A percentile compares a stretch with the other conserved stretches of the same genome.
Conservation (phyloP, 768 basidiomycete genomes). For the Asterophora parasitica region DNA sequence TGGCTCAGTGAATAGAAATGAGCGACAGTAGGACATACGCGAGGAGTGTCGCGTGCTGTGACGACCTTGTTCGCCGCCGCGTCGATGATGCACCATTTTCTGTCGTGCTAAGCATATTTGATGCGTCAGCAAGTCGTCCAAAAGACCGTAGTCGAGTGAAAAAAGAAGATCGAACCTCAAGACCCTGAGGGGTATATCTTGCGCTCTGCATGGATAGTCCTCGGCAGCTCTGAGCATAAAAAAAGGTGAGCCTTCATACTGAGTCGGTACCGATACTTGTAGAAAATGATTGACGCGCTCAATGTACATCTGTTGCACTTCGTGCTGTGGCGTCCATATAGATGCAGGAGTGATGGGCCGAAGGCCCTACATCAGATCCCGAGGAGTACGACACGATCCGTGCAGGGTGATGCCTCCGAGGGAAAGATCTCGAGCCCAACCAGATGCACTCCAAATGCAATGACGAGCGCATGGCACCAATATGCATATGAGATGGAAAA, state of each 20-base stretch:
- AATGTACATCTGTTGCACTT: no score
- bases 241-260: neutral
- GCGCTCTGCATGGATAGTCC: slow-evolving; percentile 57
- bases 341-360: no score
- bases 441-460: no score
- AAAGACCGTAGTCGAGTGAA: slow-evolving; percentile 4
- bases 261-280: neutral
- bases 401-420: no score
- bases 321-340: no score
- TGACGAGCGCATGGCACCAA: no score
- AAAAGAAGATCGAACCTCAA: slow-evolving; percentile 43
- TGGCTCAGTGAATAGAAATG: neutral
- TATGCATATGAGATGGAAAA: neutral
- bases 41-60: slow-evolving; percentile 62
- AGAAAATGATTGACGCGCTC: no score
- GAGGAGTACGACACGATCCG: no score
- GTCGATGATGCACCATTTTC: slow-evolving; percentile 68
- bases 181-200: slow-evolving; percentile 54
- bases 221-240: slow-evolving; percentile 54
- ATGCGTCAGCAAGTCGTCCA: neutral
- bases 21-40: slow-evolving; percentile 33
- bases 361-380: no score
- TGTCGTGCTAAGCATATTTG: slow-evolving; percentile 49
- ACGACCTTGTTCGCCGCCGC: slow-evolving; percentile 46
- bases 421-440: no score